These are phyloP conservation scores for Seiridium unicorne DNA, from an alignment of 2,329 filamentous ascomycete genomes.

Conservation along the genomic window DNA sequence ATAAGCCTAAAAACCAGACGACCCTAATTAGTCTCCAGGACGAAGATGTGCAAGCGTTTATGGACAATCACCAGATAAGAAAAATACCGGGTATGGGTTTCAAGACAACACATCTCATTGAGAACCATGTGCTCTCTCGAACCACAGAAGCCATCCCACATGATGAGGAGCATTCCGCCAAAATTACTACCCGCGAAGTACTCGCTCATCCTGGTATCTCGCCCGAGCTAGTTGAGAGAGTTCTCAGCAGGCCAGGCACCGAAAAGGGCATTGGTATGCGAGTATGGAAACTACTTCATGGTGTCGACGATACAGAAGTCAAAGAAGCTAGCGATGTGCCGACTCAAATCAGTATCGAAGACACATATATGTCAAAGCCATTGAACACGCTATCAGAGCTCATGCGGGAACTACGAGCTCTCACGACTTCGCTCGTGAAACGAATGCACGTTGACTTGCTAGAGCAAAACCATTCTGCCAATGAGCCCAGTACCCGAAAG, in stretches of 20 bases:
- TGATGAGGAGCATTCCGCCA: constrained; percentile 33
- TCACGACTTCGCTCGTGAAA: constrained; percentile 69
- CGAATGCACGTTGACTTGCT: constrained; percentile 79
- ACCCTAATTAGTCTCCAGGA: constrained; percentile 69
- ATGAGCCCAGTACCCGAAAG: constrained; percentile 15
- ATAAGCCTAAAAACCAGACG: constrained; percentile 89
- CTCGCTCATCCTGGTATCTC: constrained; percentile 63
- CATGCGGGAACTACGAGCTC: constrained; percentile 62
- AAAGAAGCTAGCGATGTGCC: constrained; percentile 70
- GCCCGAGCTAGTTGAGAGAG: constrained; percentile 60
- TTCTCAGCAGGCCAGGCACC: constrained; percentile 69
- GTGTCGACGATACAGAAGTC: constrained; percentile 74
- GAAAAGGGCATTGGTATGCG: constrained; percentile 70
- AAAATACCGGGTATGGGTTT: constrained; percentile 84
- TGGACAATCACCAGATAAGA: constrained; percentile 74
- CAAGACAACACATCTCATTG: constrained; percentile 69
- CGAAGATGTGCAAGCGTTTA: constrained; percentile 60
- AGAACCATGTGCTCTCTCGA: constrained; percentile 50
- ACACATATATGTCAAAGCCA: constrained; percentile 72
- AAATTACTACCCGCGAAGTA: constrained; percentile 64
- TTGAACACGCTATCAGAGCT: constrained; percentile 66
- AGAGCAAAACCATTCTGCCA: constrained; percentile 27
- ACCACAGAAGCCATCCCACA: constrained; percentile 31
- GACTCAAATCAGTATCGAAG: constrained; percentile 90
- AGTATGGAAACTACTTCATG: constrained; percentile 78